Evolutionary conservation across 1,284 basidiomycete species (phyloP).

Genomic region (Meripilus lineatus): DNA sequence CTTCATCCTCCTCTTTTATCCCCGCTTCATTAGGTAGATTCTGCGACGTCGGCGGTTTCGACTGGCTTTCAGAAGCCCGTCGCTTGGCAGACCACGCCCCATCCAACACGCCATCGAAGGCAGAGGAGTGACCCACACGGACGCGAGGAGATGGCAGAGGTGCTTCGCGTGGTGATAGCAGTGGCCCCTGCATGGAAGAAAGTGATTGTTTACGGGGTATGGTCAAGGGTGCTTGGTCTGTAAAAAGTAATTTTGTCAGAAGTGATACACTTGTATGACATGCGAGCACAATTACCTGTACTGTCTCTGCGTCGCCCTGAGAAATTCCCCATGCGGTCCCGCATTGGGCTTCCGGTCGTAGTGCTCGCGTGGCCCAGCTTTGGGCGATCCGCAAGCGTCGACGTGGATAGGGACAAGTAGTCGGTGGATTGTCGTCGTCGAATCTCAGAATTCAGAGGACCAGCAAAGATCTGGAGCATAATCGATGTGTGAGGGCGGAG

Average conservation of each 20-base stretch:
- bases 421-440: constrained; percentile 77
- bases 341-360: constrained; percentile 51
- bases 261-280: neutral
- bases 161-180: constrained; percentile 53
- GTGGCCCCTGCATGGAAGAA: constrained; percentile 49
- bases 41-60: constrained; percentile 37
- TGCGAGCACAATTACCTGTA: constrained; percentile 41
- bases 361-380: constrained; percentile 44
- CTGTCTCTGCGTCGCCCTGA: constrained; percentile 61
- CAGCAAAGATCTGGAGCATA: constrained; percentile 56
- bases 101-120: constrained; percentile 70
- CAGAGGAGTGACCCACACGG: constrained; percentile 50
- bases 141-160: constrained; percentile 61
- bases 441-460: constrained; percentile 73
- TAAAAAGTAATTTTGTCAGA: constrained; percentile 4
- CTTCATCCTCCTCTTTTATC: constrained; percentile 59
- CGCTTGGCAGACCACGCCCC: constrained; percentile 64
- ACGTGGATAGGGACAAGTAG: constrained; percentile 51
- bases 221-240: constrained; percentile 43
- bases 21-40: constrained; percentile 37
- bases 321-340: constrained; percentile 60
- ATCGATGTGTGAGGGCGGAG: constrained; percentile 13
- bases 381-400: constrained; percentile 49
- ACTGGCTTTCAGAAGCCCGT: constrained; percentile 47
- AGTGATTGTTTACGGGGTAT: constrained; percentile 68